Percentiles rank a stretch among this genome's conserved stretches.
Conservation (phyloP, 2,329 filamentous ascomycete genomes). For the Fusarium praegraminearum region DNA sequence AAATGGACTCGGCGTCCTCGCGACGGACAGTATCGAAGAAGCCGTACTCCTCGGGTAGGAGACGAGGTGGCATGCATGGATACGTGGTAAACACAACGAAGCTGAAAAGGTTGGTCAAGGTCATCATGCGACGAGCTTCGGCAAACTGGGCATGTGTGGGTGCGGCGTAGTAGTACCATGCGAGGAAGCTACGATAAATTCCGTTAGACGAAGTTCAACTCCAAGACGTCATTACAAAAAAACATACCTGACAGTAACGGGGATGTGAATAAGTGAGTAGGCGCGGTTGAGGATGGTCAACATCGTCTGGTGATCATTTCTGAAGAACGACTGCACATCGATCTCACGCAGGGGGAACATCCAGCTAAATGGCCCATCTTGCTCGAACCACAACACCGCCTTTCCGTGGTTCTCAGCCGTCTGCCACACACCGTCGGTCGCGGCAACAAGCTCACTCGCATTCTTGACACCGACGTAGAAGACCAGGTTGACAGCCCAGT, state of each 20-base stretch:
- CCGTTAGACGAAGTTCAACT: not conserved
- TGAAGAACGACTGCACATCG: slow-evolving; percentile 68
- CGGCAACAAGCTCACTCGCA: slow-evolving; percentile 50
- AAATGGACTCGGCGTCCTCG: slow-evolving; percentile 65
- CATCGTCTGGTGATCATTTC: slow-evolving; percentile 63
- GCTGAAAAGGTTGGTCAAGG: slow-evolving; percentile 66
- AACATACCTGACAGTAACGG: slow-evolving; percentile 67
- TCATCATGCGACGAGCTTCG: slow-evolving; percentile 57
- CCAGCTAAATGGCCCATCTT: slow-evolving; percentile 61
- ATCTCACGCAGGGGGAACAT: slow-evolving; percentile 65
- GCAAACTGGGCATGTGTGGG: slow-evolving; percentile 54
- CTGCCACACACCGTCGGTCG: slow-evolving; percentile 62
- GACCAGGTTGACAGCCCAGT: slow-evolving; percentile 75
- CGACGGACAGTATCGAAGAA: slow-evolving; percentile 69
- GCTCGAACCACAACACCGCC: slow-evolving; percentile 66
- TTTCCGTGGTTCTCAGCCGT: slow-evolving; percentile 67
- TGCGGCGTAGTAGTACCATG: slow-evolving; percentile 72
- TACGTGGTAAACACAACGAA: slow-evolving; percentile 67
- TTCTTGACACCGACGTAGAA: slow-evolving; percentile 62
- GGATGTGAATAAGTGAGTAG: slow-evolving; percentile 71
- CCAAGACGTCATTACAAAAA: not conserved
- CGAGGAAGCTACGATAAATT: slow-evolving; percentile 65
- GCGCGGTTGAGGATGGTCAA: slow-evolving; percentile 68
- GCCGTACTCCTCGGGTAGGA: slow-evolving; percentile 67
- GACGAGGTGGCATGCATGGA: slow-evolving; percentile 68